phyloP scores from a whole-genome alignment of 805 yeast genomes.

The Wickerhamiella lipophila region DNA sequence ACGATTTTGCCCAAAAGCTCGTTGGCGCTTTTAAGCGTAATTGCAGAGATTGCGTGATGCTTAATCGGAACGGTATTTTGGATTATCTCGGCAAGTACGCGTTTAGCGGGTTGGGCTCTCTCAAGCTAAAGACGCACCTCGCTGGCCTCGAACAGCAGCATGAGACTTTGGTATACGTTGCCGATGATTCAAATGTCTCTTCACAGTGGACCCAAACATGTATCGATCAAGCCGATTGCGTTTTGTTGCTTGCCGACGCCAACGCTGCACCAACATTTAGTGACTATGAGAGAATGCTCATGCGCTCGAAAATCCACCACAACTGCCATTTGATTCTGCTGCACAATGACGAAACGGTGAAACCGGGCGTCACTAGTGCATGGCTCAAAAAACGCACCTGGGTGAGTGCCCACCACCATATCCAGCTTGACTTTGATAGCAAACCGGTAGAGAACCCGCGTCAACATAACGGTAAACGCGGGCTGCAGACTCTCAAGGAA shows the following conservation, averaged over 20 bases:
- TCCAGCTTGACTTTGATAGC: constrained; percentile 43
- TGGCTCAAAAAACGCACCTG: constrained; percentile 82
- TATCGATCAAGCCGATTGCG: constrained; percentile 88
- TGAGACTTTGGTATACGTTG: constrained; percentile 78
- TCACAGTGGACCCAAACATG: constrained; percentile 89
- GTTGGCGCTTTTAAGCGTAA: constrained; percentile 59
- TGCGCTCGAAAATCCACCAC: constrained; percentile 69
- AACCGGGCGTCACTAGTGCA: constrained; percentile 68
- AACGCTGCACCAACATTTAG: constrained; percentile 59
- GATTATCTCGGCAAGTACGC: constrained; percentile 82
- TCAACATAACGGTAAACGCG: constrained; percentile 15
- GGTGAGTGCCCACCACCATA: constrained; percentile 90
- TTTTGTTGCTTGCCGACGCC: constrained; percentile 80
- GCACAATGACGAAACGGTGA: constrained; percentile 71
- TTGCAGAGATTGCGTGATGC: constrained; percentile 58
- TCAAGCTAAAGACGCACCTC: constrained; percentile 79
- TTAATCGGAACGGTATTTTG: constrained; percentile 74
- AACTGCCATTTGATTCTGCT: constrained; percentile 74
- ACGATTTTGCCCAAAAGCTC: constrained; percentile 66
- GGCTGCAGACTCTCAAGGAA: constrained; percentile 22
- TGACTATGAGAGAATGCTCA: constrained; percentile 66
- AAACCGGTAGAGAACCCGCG: constrained; percentile 16
- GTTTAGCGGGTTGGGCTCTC: constrained; percentile 72
- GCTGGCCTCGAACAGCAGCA: constrained; percentile 82
- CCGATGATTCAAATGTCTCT: constrained; percentile 60